Evolutionary conservation across 371 early-diverging fungal species (phyloP).

Genomic region (Dichotomocladium elegans): DNA sequence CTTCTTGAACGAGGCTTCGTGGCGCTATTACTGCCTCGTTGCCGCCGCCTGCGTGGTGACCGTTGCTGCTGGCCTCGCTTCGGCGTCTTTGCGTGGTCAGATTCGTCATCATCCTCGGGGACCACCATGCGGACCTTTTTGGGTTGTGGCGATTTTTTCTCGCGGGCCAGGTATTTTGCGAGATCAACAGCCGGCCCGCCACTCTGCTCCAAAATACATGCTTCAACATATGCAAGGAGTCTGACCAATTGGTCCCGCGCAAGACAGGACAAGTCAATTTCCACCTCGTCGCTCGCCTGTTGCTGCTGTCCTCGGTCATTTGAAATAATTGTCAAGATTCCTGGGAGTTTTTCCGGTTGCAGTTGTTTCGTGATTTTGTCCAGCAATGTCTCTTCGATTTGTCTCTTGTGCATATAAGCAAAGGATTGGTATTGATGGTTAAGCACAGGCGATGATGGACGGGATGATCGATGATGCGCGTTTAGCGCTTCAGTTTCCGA

Average conservation of each 20-base stretch:
- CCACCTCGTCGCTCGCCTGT: slow-evolving; percentile 34
- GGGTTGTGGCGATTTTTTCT: slow-evolving; percentile 15
- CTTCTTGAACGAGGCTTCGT: not conserved
- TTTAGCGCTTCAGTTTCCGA: slow-evolving; percentile 16
- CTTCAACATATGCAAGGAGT: slow-evolving; percentile 44
- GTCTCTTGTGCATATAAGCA: slow-evolving; percentile 42
- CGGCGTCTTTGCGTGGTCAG: slow-evolving; percentile 9
- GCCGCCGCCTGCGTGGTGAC: not conserved
- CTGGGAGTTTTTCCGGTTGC: slow-evolving; percentile 40
- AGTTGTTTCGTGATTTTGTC: slow-evolving; percentile 41
- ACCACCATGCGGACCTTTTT: slow-evolving; percentile 3
- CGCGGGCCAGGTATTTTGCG: slow-evolving; percentile 27
- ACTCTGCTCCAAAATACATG: slow-evolving; percentile 42
- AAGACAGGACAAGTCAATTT: slow-evolving; percentile 46
- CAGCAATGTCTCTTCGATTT: slow-evolving; percentile 42
- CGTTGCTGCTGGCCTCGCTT: slow-evolving; percentile 2
- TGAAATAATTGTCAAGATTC: slow-evolving; percentile 41
- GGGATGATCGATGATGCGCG: slow-evolving; percentile 9
- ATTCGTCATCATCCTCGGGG: slow-evolving; percentile 9
- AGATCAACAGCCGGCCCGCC: slow-evolving; percentile 44
- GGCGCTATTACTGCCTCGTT: slow-evolving; percentile 4
- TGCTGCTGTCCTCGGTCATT: slow-evolving; percentile 18
- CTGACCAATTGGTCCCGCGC: slow-evolving; percentile 40
- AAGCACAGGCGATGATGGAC: slow-evolving; percentile 11
- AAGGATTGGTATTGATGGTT: slow-evolving; percentile 11